A percentile compares a stretch with the other conserved stretches of the same genome.
phyloP scores from a whole-genome alignment of 108 stramenopile species.

The Pelagomonas calceolata region DNA sequence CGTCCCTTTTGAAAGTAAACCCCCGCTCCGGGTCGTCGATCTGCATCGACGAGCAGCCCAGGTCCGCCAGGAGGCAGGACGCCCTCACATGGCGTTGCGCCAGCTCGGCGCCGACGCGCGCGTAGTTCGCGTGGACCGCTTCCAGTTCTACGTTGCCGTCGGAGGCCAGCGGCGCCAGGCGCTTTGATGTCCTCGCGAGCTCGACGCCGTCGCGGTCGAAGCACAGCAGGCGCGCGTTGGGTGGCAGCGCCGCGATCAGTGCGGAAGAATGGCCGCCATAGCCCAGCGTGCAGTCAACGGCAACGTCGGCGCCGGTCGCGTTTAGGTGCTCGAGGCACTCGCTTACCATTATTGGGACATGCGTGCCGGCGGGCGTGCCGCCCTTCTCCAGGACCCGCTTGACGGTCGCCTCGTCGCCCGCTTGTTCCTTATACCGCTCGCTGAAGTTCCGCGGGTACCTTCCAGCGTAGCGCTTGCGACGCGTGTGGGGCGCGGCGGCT shows the following conservation, averaged over 20 bases:
- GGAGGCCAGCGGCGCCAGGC: background rate
- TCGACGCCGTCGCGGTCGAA: constrained; percentile 14
- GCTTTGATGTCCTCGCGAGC: constrained; percentile 10
- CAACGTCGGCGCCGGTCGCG: background rate
- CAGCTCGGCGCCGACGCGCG: too few relatives aligned
- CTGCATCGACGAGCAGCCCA: constrained; percentile 40
- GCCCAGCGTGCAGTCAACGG: constrained; percentile 16
- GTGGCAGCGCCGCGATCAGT: constrained; percentile 5
- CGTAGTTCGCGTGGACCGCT: too few relatives aligned
- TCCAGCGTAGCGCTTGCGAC: background rate
- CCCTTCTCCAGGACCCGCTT: background rate
- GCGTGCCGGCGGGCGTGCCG: background rate
- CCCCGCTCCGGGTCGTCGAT: constrained; percentile 29
- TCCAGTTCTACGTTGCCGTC: too few relatives aligned
- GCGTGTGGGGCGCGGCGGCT: background rate
- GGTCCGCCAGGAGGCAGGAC: constrained; percentile 30
- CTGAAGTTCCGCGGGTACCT: background rate
- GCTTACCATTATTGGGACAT: background rate
- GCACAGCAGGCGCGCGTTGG: constrained; percentile 9
- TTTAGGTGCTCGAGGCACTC: background rate
- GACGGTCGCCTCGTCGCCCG: background rate
- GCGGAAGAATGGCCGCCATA: constrained; percentile 11
- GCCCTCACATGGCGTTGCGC: background rate
- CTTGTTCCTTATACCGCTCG: background rate
- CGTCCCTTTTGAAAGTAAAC: constrained; percentile 31